A percentile compares a stretch with the other conserved stretches of the same genome.
Evolutionary conservation across 2,329 filamentous ascomycete genomes (phyloP).

Genomic region (Hypoxylon sp.): DNA sequence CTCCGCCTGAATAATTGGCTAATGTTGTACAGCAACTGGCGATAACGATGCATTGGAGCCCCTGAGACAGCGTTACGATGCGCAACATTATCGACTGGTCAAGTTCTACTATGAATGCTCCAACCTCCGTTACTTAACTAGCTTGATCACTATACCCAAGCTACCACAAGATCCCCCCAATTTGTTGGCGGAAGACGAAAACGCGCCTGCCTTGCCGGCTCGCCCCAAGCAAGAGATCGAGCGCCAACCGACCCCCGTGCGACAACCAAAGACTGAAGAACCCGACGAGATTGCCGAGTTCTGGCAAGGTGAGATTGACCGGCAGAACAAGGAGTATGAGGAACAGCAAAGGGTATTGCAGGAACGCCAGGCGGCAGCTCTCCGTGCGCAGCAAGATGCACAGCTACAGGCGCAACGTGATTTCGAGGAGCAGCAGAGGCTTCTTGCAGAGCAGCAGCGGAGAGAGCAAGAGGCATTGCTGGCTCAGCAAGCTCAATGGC

Average conservation of each 20-base stretch:
- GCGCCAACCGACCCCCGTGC: conserved; percentile 75
- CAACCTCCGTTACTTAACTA: conserved; percentile 95
- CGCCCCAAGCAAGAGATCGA: conserved; percentile 81
- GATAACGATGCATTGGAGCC: conserved; percentile 94
- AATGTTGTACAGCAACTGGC: conserved; percentile 74
- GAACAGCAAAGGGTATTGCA: conserved; percentile 91
- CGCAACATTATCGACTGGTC: conserved; percentile 94
- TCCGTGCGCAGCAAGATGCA: conserved; percentile 83
- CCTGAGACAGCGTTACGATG: conserved; percentile 88
- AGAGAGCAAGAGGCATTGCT: conserved; percentile 90
- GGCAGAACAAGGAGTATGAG: conserved; percentile 94
- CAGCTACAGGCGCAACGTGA: conserved; percentile 88
- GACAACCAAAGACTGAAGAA: conserved; percentile 76
- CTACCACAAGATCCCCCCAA: conserved; percentile 94
- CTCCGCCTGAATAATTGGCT: conserved; percentile 39
- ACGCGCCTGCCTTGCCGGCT: conserved; percentile 83
- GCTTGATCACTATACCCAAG: conserved; percentile 95
- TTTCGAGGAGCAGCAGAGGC: conserved; percentile 95
- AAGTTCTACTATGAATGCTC: conserved; percentile 99
- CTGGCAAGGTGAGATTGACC: conserved; percentile 92
- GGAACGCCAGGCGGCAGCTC: conserved; percentile 84
- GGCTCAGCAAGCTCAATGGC: conserved; percentile 88
- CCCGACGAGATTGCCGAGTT: conserved; percentile 97
- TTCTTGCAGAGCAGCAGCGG: conserved; percentile 88
- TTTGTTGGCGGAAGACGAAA: conserved; percentile 85